Percentiles rank a stretch among this genome's conserved stretches.
Conservation (phyloP, 306 rosid species). For the Lupinus albus region DNA sequence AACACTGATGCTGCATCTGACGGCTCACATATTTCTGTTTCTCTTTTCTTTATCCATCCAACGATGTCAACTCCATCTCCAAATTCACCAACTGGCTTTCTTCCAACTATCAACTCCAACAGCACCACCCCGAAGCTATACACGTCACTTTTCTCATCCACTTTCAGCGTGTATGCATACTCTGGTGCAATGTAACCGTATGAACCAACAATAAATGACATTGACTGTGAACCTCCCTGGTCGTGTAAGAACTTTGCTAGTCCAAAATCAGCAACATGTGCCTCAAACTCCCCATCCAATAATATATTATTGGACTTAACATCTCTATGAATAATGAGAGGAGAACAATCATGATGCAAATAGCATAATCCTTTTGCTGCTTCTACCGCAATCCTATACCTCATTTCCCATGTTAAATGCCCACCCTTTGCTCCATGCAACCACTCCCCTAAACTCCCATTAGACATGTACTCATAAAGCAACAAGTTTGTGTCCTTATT, state of each 20-base stretch:
- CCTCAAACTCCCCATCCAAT: slow-evolving; percentile 69
- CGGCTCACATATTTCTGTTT: slow-evolving; percentile 43
- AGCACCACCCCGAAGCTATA: slow-evolving; percentile 91
- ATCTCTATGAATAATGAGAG: slow-evolving; percentile 82
- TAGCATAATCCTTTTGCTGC: slow-evolving; percentile 89
- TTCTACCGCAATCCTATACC: slow-evolving; percentile 74
- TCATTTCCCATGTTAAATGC: slow-evolving; percentile 75
- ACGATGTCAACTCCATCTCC: slow-evolving; percentile 98
- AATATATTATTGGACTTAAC: slow-evolving; percentile 90
- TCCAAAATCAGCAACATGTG: slow-evolving; percentile 96
- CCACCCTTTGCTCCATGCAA: slow-evolving; percentile 82
- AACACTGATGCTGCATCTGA: slow-evolving; percentile 66
- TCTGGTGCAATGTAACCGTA: slow-evolving; percentile 99
- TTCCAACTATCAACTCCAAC: slow-evolving; percentile 78
- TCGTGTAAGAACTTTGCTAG: slow-evolving; percentile 82
- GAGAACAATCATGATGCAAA: slow-evolving; percentile 90
- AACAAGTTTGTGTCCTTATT: slow-evolving; percentile 75
- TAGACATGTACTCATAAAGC: slow-evolving; percentile 79
- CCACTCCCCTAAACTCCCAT: slow-evolving; percentile 83
- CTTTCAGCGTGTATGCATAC: slow-evolving; percentile 89
- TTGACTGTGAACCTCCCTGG: slow-evolving; percentile 79
- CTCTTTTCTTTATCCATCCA: slow-evolving; percentile 68
- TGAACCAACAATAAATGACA: slow-evolving; percentile 92
- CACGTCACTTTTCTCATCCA: slow-evolving; percentile 94
- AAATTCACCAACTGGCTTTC: slow-evolving; percentile 88